A percentile compares a stretch with the other conserved stretches of the same genome.
Conservation (phyloP, 768 basidiomycete species). For the Mycena filopes region DNA sequence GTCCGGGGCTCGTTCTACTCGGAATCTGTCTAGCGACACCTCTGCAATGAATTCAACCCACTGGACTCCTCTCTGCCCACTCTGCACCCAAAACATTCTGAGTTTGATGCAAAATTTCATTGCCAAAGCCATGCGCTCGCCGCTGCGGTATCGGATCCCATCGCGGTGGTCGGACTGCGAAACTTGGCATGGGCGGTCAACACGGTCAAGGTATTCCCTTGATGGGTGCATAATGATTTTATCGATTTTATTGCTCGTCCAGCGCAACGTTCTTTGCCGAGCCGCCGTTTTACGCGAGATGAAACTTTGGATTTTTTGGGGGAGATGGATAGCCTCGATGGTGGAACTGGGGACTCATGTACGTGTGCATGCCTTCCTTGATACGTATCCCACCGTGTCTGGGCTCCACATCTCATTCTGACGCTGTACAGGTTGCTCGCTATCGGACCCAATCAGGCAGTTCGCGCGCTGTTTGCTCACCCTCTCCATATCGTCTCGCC, state of each 20-base stretch:
- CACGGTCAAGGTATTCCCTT: not conserved
- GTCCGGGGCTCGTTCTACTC: constrained; percentile 8
- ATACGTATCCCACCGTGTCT: not conserved
- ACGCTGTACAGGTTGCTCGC: too few relatives aligned
- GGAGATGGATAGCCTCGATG: not conserved
- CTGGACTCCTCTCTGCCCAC: too few relatives aligned
- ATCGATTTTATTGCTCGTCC: constrained; percentile 10
- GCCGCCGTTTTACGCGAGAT: too few relatives aligned
- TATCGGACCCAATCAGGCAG: too few relatives aligned
- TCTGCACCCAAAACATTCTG: too few relatives aligned
- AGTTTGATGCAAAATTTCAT: too few relatives aligned
- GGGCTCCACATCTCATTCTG: too few relatives aligned
- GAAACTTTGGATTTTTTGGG: constrained; percentile 7
- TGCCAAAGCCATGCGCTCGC: not conserved
- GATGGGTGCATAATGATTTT: not conserved
- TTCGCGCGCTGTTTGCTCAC: not conserved
- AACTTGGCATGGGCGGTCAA: not conserved
- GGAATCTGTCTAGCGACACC: not conserved
- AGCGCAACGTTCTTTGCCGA: too few relatives aligned
- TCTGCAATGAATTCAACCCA: too few relatives aligned
- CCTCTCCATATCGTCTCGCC: not conserved
- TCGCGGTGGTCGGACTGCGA: not conserved
- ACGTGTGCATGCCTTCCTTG: not conserved
- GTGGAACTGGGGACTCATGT: not conserved
- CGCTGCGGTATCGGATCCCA: not conserved